Evolutionary conservation across 805 yeast species (phyloP), one percentile per base, ranked within the genome.

Genomic region (Deakozyma indianensis): DNA sequence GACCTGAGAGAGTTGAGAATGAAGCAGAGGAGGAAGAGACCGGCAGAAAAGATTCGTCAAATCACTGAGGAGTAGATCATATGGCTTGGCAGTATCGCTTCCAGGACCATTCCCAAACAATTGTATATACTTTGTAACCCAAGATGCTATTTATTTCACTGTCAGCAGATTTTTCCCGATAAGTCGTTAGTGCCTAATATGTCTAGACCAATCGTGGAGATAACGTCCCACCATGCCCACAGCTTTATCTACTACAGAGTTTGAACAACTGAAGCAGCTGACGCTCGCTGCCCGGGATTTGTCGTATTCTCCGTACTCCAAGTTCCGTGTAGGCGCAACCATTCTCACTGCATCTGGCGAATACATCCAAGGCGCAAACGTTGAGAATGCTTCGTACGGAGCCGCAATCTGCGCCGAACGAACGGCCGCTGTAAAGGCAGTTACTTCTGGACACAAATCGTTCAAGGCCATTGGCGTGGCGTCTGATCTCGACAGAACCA

Each of bases 371-470:
- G 98, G 97, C 3, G 94, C 94, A 35, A 90, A 90, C 53, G 78
- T 92, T 23, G 98, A 90, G 59, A 92, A 90, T 59, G 97, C 96
- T 2, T 77, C 92, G 43, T 88, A 83, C 57, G 94, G 85, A 1
- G 88, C 77, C 2, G 71, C 78, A 1, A 74, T 81, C 22, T 83
- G 94, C 59, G 94, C 94, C 0, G 94, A 83, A 55, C 65, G 87
- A 35, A 71, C 81, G 0, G 78, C 90, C 0, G 67, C 80, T 1
- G 69, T 71, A 11, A 70, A 71, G 38, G 81, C 83, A 0, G 68
- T 69, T 47, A 35, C 54, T 40, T 55, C 53, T 3, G 69, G 68
- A 35, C 48, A 49, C 47, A 57, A 48, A 23, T 48, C 43, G 48
- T 73, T 80, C 57, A 66, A 63, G 48, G 84, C 83, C 1, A 64